Evolutionary conservation across 352 stramenopile species (phyloP).

Genomic region (Phytophthora europaea): DNA sequence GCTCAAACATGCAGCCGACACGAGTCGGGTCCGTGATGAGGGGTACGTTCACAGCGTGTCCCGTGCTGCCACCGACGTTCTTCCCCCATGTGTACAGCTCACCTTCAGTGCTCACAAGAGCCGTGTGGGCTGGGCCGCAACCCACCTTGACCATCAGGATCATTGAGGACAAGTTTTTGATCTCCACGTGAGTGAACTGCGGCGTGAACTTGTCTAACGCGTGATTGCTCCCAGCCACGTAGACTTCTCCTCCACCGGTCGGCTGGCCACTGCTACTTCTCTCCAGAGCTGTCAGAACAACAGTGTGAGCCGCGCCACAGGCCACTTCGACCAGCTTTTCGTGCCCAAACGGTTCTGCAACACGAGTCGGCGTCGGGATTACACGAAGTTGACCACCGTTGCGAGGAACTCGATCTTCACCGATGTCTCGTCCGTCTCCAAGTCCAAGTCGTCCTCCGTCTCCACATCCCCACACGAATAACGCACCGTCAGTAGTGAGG

Average conservation of each 20-base stretch:
- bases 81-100: conserved; percentile 85
- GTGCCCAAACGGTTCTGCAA: conserved; percentile 46
- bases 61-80: conserved; percentile 74
- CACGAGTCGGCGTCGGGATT: conserved; percentile 50
- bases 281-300: conserved; percentile 49
- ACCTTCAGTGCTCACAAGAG: conserved; percentile 64
- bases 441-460: conserved; percentile 80
- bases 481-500: conserved; percentile 57
- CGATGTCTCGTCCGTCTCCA: conserved; percentile 69
- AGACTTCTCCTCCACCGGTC: conserved; percentile 51
- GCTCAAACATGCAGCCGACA: conserved; percentile 71
- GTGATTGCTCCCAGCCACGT: conserved; percentile 74
- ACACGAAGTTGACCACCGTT: conserved; percentile 60
- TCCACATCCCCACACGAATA: conserved; percentile 83
- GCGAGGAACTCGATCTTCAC: conserved; percentile 66
- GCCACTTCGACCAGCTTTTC: conserved; percentile 76
- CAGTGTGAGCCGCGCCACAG: conserved; percentile 74
- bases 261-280: conserved; percentile 13
- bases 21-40: conserved; percentile 53
- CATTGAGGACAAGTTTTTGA: conserved; percentile 21
- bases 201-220: conserved; percentile 72
- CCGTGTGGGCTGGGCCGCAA: conserved; percentile 77
- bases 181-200: conserved; percentile 50
- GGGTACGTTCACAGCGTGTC: conserved; percentile 49
- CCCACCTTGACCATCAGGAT: conserved; percentile 56